Evolutionary conservation across 2,329 filamentous ascomycete species (phyloP).

Genomic region (Penicillium polonicum): DNA sequence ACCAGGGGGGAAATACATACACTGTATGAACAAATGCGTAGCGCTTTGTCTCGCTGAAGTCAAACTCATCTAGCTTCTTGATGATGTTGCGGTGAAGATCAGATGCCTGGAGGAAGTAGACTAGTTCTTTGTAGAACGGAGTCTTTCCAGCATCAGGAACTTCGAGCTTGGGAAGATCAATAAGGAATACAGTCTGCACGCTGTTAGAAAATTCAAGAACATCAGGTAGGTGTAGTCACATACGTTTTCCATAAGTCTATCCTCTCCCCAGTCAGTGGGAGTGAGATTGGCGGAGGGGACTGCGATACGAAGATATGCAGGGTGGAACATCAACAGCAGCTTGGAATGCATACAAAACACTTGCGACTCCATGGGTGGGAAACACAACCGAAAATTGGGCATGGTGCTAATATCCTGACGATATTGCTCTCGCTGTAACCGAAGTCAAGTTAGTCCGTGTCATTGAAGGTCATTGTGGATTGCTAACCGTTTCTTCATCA

Average conservation of each 20-base stretch:
- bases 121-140: conserved; percentile 67
- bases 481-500: conserved; percentile 45
- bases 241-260: conserved; percentile 75
- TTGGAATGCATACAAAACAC: conserved; percentile 89
- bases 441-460: not conserved
- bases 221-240: conserved; percentile 21
- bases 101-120: conserved; percentile 67
- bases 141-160: conserved; percentile 38
- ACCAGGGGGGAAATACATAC: conserved; percentile 48
- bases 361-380: conserved; percentile 73
- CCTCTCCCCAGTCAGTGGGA: conserved; percentile 85
- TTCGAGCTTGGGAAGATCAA: conserved; percentile 68
- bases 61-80: conserved; percentile 70
- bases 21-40: conserved; percentile 85
- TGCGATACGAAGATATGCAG: conserved; percentile 70
- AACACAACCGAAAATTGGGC: conserved; percentile 65
- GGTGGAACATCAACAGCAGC: conserved; percentile 81
- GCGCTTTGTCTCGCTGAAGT: conserved; percentile 70
- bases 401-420: conserved; percentile 44
- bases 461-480: not conserved
- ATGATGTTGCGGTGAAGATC: conserved; percentile 64
- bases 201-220: conserved; percentile 12
- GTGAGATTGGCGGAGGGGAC: conserved; percentile 86
- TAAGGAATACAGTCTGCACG: conserved; percentile 73
- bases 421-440: conserved; percentile 38